Percentiles rank a stretch among this genome's conserved stretches.
Conservation (phyloP, 129 eudicot genomes). For the Helichrysum umbraculigerum region DNA sequence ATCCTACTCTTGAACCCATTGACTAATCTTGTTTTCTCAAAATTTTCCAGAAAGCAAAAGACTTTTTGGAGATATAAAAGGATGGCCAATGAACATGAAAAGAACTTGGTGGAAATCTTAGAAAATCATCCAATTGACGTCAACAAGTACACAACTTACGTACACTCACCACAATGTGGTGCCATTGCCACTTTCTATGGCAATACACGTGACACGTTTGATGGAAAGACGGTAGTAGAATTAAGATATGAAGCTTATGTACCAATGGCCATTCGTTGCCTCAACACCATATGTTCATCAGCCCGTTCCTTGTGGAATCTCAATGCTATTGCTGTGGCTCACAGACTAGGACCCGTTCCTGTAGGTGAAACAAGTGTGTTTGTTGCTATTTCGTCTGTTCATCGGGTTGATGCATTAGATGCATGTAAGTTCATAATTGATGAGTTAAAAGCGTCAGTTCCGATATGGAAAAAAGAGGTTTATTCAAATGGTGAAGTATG, state of each 20-base stretch:
- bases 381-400: conserved; percentile 73
- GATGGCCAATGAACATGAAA: conserved; percentile 67
- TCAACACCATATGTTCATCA: conserved; percentile 68
- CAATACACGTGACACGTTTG: conserved; percentile 83
- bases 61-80: conserved; percentile 15
- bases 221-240: conserved; percentile 74
- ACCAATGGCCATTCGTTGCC: conserved; percentile 85
- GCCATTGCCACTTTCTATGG: conserved; percentile 91
- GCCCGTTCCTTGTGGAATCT: conserved; percentile 77
- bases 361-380: conserved; percentile 89
- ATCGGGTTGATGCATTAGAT: conserved; percentile 76
- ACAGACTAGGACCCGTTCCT: conserved; percentile 67
- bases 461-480: conserved; percentile 97
- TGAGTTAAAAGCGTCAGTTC: conserved; percentile 89
- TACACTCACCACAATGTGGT: conserved; percentile 73
- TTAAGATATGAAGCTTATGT: conserved; percentile 89
- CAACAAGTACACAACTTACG: conserved; percentile 68
- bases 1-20: not conserved
- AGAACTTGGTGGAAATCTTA: conserved; percentile 62
- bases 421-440: conserved; percentile 88
- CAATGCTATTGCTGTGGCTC: conserved; percentile 71
- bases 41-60: not conserved
- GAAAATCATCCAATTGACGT: conserved; percentile 69
- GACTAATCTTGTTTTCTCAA: conserved; percentile 8
- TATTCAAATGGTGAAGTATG: conserved; percentile 90